Base-by-base conservation (phyloP, 352 stramenopile species). In the Phytophthora hibernalis region DNA sequence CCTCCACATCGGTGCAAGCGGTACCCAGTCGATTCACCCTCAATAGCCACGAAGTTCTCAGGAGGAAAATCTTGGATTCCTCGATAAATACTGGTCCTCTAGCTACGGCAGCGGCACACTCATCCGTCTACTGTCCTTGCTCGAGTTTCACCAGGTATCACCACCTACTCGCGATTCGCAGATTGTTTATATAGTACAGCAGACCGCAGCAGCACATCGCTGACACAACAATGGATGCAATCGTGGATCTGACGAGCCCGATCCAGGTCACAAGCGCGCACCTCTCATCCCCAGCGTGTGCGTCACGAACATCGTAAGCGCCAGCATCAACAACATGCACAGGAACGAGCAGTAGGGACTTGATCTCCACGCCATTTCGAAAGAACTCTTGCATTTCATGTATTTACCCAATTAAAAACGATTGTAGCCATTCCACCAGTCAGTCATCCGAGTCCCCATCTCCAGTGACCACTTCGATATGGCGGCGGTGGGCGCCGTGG, bases 231-330 rank as follows among this genome's bases (percentile, higher is more conserved):
- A 18, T 20, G 11, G 37, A 15, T 20, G 37, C 37, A 15, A 21
- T 20, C 3, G 16, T 43, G 37, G 37, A 43, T 15, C 74, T 49
- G 28, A 77, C 75, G 51, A 91, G 92, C 37, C 86, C 72, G 0
- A 88, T 73, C 78, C 80, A 90, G 18, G 76, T 82, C 3, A 92
- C 74, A n/a, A 91, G 58, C 47, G 26, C 65, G 72, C 28, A 95
- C 80, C 54, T 93, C 74, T 1, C 76, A n/a, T 75, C 22, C 93
- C 87, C 20, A 95, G 80, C n/a, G 82, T 90, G 57, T 93, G 80
- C 26, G 85, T 89, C 20, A 93, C 83, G 58, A 82, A 95, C 7
- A 84, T 74, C 57, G 86, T 95, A 20, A 95, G 68, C 12, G 86
- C 86, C 24, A 95, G 57, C 43, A 95, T 65, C 50, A 95, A 63